Base-by-base conservation (phyloP, 176 grass and related monocot genomes). In the Oropetium thomaeum region DNA sequence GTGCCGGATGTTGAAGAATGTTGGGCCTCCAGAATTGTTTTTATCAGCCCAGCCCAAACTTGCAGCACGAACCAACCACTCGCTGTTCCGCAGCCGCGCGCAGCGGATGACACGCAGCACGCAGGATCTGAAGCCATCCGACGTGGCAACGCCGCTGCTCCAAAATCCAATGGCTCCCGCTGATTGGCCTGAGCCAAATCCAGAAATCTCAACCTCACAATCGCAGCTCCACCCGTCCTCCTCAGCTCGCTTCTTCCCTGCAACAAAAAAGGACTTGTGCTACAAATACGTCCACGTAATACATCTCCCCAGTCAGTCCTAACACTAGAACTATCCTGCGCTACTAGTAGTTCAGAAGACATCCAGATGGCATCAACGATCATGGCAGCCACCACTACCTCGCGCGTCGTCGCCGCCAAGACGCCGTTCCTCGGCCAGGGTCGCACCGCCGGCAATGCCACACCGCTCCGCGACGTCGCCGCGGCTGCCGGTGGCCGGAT, bases 401-500 rank as follows among this genome's bases (percentile, higher is more conserved):
- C 87, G 76, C 71, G 85, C 74, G 67, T 82, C 83, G 26, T 79
- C 43, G 49, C 68, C 16, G 68, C 71, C 51, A 84, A 74, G 74
- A 88, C 85, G 15, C 74, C 85, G 16, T 93, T 93, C 77, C 83
- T 93, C 77, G 83, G 93, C 62, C 90, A 97, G 76, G 19, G n/a
- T 77, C 93, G 90, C 60, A 25, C 65, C 64, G 48, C 73, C 73
- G 58, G 77, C 69, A 85, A 35, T 80, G 83, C 69, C 49, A 59
- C 43, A 35, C 67, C 85, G 0, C 81, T 93, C n/a, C 83, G 86
- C 71, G 77, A 83, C 59, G 77, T 75, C 42, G 83, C 90, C 71
- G 82, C 87, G 60, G 72, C 81, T 19, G 81, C 79, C 70, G 82
- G 62, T 58, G 82, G 85, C 80, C 87, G 77, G 78, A 71, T 81